Percentiles rank a stretch among this genome's conserved stretches.
Conservation (phyloP, 2,329 filamentous ascomycete species). For the Cladophialophora psammophila region DNA sequence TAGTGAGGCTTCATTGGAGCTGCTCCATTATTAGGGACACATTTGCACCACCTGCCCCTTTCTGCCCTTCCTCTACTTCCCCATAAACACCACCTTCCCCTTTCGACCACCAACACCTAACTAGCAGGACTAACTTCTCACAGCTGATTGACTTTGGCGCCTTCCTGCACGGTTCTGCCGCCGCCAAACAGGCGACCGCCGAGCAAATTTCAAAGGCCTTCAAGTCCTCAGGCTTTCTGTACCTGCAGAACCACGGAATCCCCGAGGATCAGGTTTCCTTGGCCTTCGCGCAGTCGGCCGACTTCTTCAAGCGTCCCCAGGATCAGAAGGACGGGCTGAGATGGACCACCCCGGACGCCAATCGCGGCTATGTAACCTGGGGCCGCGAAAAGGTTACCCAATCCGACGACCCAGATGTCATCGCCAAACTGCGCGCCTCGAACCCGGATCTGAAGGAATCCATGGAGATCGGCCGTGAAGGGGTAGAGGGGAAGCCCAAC, state of each 20-base stretch:
- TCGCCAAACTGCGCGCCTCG: constrained; percentile 64
- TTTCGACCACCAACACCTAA: constrained; percentile 10
- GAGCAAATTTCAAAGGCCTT: constrained; percentile 79
- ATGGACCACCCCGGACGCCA: constrained; percentile 76
- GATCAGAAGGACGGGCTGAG: constrained; percentile 69
- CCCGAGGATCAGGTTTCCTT: constrained; percentile 63
- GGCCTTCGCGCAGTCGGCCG: constrained; percentile 72
- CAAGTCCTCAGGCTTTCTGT: constrained; percentile 86
- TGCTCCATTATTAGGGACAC: not conserved
- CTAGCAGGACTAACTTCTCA: not conserved
- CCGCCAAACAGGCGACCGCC: constrained; percentile 70
- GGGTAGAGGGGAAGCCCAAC: constrained; percentile 71
- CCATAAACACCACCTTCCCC: constrained; percentile 14
- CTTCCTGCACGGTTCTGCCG: constrained; percentile 70
- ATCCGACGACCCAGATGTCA: constrained; percentile 61
- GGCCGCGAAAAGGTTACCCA: constrained; percentile 76
- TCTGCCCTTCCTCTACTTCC: not conserved
- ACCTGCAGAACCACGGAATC: constrained; percentile 81
- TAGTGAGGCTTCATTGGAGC: constrained; percentile 2
- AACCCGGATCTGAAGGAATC: constrained; percentile 64
- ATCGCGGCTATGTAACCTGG: constrained; percentile 74
- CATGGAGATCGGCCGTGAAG: constrained; percentile 68
- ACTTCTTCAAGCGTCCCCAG: constrained; percentile 72
- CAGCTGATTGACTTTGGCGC: constrained; percentile 80
- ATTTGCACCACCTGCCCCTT: constrained; percentile 11